Percentiles rank a stretch among this genome's conserved stretches.
Evolutionary conservation across 768 basidiomycete species (phyloP).

Genomic region (Psilocybe sp.): DNA sequence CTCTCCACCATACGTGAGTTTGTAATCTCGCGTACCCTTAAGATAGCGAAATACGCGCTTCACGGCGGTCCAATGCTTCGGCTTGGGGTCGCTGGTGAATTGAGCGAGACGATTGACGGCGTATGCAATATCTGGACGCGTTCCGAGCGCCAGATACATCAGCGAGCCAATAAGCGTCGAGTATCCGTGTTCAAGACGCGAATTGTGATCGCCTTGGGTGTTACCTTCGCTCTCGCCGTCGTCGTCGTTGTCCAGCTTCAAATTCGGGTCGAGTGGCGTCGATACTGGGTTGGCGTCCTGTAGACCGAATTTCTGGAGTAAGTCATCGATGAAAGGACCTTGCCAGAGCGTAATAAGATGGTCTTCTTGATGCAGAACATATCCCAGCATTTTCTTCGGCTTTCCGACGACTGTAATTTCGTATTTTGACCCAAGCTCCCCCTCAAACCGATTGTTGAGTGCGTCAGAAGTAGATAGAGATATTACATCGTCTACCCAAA

Average conservation of each 20-base stretch:
- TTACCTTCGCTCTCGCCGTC: background rate
- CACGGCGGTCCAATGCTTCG: conserved; percentile 33
- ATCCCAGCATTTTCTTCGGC: conserved; percentile 10
- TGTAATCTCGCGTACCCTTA: conserved; percentile 15
- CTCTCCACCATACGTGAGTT: conserved; percentile 14
- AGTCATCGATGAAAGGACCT: conserved; percentile 21
- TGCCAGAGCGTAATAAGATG: conserved; percentile 25
- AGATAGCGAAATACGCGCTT: conserved; percentile 42
- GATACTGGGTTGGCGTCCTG: conserved; percentile 20
- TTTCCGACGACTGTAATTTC: conserved; percentile 12
- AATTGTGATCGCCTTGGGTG: conserved; percentile 1
- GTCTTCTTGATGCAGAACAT: conserved; percentile 9
- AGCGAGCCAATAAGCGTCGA: conserved; percentile 19
- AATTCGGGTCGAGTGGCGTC: conserved; percentile 21
- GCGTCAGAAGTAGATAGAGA: conserved; percentile 1
- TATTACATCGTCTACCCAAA: conserved; percentile 11
- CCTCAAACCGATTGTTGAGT: background rate
- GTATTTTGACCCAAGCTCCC: conserved; percentile 4
- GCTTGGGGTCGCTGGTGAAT: conserved; percentile 28
- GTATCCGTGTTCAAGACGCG: background rate
- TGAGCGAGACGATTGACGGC: conserved; percentile 29
- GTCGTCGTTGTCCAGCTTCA: conserved; percentile 16
- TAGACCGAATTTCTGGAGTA: conserved; percentile 23
- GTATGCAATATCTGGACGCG: conserved; percentile 38
- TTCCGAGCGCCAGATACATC: conserved; percentile 29